Evolutionary conservation across 2,329 filamentous ascomycete species (phyloP), one percentile per base, ranked within the genome.

Genomic region (Sclerotinia glacialis): DNA sequence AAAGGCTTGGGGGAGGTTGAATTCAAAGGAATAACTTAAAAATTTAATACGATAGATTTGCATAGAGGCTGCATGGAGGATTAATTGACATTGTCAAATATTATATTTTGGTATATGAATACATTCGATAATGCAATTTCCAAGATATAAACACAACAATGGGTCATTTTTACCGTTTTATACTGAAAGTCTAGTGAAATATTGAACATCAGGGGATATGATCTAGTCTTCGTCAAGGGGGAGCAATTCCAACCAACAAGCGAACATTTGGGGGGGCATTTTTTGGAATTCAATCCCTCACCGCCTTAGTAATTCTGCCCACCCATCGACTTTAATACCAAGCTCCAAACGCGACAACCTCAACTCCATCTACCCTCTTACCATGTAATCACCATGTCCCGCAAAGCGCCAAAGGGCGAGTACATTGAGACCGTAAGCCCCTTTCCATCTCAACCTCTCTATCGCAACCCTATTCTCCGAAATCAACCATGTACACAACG

Each of bases 391-490:
- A 74, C 34, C n/a, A 93, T 93, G 90, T 90, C 90, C 70, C 86
- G 89, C 73, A 90, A 93, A 76, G 83, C 88, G 61, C 83, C 86
- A 12, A 96, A 93, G 79, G 92, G 92, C 79, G 93, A 97, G 79
- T 98, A 97, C 77, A 97, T 99, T 70, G 94, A 97, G 80, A 99
- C 95, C 64, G 93, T 96, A 84, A 74, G 85, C 69, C n/a, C 46
- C 23, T 26, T 16, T 21, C n/a, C 11, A 40, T 14, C 42, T 47
- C 23, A 42, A 21, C 12, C 21, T 1, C 21, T 46, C 23, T 1
- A 7, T 21, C 14, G 6, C 12, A 23, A 58, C 2, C 9, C 16
- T 6, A 58, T 21, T 23, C 31, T 37, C 3, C 59, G 49, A 47
- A 66, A 58, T 26, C 47, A 42, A 34, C 56, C 67, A n/a, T 34